These are phyloP conservation scores for Helianthus tuberosus DNA, from an alignment of 129 eudicot genomes.

Conservation along the genomic window DNA sequence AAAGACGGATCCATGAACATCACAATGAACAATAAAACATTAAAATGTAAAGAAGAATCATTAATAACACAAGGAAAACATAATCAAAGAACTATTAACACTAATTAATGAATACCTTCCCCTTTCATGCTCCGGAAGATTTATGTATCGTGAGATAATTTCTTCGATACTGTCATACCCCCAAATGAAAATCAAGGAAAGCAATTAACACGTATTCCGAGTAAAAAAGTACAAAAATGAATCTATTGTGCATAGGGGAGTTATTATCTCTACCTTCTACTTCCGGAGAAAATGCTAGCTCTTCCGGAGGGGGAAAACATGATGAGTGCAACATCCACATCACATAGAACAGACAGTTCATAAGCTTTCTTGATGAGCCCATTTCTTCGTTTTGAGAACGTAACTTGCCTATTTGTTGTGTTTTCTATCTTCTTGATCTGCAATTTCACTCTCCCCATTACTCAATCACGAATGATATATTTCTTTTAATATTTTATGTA, in stretches of 20 bases:
- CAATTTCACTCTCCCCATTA: slow-evolving; percentile 81
- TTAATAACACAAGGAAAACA: slow-evolving; percentile 9
- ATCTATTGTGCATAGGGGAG: not conserved
- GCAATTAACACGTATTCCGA: not conserved
- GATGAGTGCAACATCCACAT: slow-evolving; percentile 90
- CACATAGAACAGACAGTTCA: slow-evolving; percentile 86
- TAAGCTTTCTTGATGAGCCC: slow-evolving; percentile 90
- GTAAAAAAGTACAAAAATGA: not conserved
- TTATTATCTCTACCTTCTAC: slow-evolving; percentile 43
- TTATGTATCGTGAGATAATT: slow-evolving; percentile 58
- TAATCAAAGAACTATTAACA: not conserved
- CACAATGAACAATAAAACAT: slow-evolving; percentile 6
- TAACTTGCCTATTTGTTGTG: slow-evolving; percentile 85
- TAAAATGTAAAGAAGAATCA: slow-evolving; percentile 6
- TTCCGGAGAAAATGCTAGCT: slow-evolving; percentile 73
- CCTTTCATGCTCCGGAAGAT: slow-evolving; percentile 84
- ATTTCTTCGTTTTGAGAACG: slow-evolving; percentile 90
- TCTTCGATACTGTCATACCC: slow-evolving; percentile 61
- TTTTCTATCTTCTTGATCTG: slow-evolving; percentile 90
- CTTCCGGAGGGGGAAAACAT: slow-evolving; percentile 93
- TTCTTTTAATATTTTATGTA: slow-evolving; percentile 11
- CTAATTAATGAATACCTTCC: slow-evolving; percentile 50
- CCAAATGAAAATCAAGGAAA: slow-evolving; percentile 11
- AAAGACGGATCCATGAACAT: slow-evolving; percentile 19
- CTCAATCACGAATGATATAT: slow-evolving; percentile 10